phyloP scores from a whole-genome alignment of 192 early-diverging fungal genomes.

The Neocallimastix lanati region DNA sequence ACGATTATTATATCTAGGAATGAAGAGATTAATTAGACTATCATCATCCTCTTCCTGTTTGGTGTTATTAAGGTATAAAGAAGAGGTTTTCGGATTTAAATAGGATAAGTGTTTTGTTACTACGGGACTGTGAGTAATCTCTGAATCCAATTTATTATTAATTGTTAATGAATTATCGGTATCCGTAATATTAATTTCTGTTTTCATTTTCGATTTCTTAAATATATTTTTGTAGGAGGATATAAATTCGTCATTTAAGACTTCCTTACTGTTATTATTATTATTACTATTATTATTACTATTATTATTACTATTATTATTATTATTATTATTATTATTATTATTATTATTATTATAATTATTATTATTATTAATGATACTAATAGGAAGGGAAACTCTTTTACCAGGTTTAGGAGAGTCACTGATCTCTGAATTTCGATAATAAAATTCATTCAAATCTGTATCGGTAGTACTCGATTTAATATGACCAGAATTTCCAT shows the following conservation, averaged over 20 bases:
- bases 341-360: too few species aligned
- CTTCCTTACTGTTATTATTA: not conserved
- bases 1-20: not conserved
- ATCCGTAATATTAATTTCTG: not conserved
- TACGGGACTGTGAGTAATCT: not conserved
- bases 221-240: not conserved
- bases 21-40: not conserved
- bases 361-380: too few species aligned
- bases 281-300: not conserved
- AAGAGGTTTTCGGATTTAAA: not conserved
- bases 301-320: too few species aligned
- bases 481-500: too few species aligned
- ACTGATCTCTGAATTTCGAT: too few species aligned
- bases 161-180: not conserved
- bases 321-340: too few species aligned
- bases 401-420: too few species aligned
- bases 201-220: not conserved
- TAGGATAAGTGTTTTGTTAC: not conserved
- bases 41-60: not conserved
- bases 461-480: too few species aligned
- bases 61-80: too few species aligned
- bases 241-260: not conserved
- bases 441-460: too few species aligned
- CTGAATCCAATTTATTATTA: too few species aligned
- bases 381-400: too few species aligned